Base-by-base conservation (phyloP, 345 rosid species). In the Erodium maritimum region DNA sequence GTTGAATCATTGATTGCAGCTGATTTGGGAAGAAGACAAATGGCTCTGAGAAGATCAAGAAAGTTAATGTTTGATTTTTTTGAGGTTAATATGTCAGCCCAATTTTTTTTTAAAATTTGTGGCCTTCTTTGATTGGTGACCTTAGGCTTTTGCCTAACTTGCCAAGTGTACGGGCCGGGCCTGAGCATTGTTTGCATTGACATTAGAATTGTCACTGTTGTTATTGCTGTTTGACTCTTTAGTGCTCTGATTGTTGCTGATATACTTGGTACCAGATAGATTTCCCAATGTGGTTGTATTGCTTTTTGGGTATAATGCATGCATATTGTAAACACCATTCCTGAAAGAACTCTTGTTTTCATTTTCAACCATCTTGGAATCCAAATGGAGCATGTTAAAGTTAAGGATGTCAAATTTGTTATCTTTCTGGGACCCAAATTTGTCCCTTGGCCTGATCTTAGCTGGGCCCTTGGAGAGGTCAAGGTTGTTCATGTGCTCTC, bases 401-500 rank as follows among this genome's bases (percentile, higher is more conserved):
- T 87, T 89, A 51, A 85, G 80, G 69, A 58, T 69, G 53, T 86
- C 89, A 67, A 73, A 77, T 64, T 76, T 83, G 67, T 83, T 93
- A 46, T 82, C 91, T 70, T 93, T 96, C 77, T 82, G 99, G 75
- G 79, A 76, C 59, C 78, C 77, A 68, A 75, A 60, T 65, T 85
- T 86, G 25, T 88, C 84, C 71, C 67, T 76, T 21, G 80, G 78
- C 72, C 88, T 79, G 13, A 77, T 67, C 55, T 87, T 95, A 50
- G 81, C 54, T 50, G 74, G 67, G 52, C 78, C 79, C 74, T 93
- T 93, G 18, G 91, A 86, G 71, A 87, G 77, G 67, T 93, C 99
- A 1, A 83, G 89, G 73, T 87, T 89, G 75, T 86, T 93, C 91
- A 85, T 70, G 57, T 94, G 80, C 63, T 89, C 96, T 6, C 90